Evolutionary conservation across 148 eudicot species (phyloP), one percentile per base, ranked within the genome.

Genomic region (Cornus suecica): DNA sequence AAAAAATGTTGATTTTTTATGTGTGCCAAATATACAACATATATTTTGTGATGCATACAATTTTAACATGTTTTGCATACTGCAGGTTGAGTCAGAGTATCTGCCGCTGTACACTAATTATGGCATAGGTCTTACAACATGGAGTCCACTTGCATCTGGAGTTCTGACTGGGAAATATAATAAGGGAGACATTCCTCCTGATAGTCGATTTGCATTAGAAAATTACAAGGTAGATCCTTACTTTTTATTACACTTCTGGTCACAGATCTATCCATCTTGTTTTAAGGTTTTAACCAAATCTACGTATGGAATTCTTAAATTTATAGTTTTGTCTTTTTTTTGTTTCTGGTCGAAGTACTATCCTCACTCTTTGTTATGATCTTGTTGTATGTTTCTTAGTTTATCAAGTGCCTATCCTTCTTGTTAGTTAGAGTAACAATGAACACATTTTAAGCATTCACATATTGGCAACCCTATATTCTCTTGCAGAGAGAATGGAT

Each of bases 141-240:
- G 99, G 99, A 94, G 99, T 78, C 99, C 99, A 22, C 97, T 94
- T 76, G 96, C 99, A 34, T 94, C 99, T 58, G 99, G 99, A 60
- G 99, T 94, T 74, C 85, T 94, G 62, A 92, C 97, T 66, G 99
- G 99, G 26, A 94, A 94, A 80, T 94, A 94, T 62, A 88, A 71
- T 81, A 73, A 82, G 13, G 94, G 94, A 18, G 54, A 31, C 77
- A 73, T 87, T 73, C 99, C 99, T 27, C 73, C 91, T 45, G 94
- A 92, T 66, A 92, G 97, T 83, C 88, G 99, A 58, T 94, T 94
- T 70, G 89, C 99, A 14, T 78, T 94, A 83, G 99, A 94, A 13
- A 94, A 94, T 65, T 94, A 92, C 82, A 94, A 94, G 97, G 97
- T 90, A 75, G 69, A 54, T 28, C n/a, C 72, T 73, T 8, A 20